Conservation (phyloP, 495 filamentous ascomycete species). For the Annulohypoxylon nitens region DNA sequence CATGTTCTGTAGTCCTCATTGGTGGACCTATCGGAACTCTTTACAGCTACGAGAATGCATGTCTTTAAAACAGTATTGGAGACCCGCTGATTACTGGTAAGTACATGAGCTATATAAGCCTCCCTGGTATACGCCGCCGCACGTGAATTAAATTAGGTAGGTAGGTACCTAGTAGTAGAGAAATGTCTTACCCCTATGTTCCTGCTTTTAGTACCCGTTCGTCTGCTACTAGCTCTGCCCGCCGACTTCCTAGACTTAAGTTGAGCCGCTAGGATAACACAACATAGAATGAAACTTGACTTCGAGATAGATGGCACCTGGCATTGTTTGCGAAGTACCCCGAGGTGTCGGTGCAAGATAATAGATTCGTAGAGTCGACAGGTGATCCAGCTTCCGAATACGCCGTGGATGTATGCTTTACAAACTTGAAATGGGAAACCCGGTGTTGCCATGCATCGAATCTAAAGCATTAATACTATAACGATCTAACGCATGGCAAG, state of each 20-base stretch:
- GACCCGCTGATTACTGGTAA: background rate
- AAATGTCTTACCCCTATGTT: background rate
- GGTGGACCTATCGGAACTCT: background rate
- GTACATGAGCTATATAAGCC: background rate
- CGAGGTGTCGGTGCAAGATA: no score
- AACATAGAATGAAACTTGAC: background rate
- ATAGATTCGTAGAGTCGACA: no score
- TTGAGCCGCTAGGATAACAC: background rate
- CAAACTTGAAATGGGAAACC: background rate
- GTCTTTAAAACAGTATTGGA: background rate
- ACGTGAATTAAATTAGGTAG: background rate
- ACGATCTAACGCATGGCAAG: background rate
- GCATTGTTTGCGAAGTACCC: no score
- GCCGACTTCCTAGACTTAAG: background rate
- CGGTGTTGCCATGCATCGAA: background rate
- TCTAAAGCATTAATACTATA: no score
- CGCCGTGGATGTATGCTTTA: no score
- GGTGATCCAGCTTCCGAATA: no score
- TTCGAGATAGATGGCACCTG: background rate
- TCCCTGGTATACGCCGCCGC: background rate
- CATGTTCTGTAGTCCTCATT: slow-evolving; percentile 1
- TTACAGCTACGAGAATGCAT: background rate
- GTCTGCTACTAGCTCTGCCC: background rate
- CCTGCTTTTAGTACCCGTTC: background rate
- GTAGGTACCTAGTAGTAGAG: background rate